Evolutionary conservation across 805 yeast species (phyloP), one percentile per base, ranked within the genome.

Genomic region (Yarrowia osloensis): DNA sequence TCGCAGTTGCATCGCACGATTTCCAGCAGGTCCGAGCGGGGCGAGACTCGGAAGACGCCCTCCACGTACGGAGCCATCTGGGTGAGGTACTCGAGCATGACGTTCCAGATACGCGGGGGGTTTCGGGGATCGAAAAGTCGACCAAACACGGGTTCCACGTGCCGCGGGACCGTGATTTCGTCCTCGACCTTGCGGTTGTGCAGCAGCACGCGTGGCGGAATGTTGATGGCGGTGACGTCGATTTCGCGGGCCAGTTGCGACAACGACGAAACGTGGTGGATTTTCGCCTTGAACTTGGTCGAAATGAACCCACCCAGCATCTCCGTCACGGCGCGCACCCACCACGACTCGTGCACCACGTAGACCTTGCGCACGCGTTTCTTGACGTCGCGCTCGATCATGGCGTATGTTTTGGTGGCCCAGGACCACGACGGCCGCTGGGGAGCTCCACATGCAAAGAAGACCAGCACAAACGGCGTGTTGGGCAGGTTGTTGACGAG

Each of bases 341-440:
- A 84, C 95, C 97, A 92, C 55, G 89, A 88, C 71, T 93, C 97
- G 77, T 94, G 98, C 2, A 94, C 96, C 33, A 93, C 83, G 70
- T 88, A 89, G 2, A 91, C 80, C 72, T 86, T 88, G 63, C 79
- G 78, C 50, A 94, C 77, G 67, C 84, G 80, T 65, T 83, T 82
- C 68, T 85, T 84, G 50, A 82, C 77, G 5, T 80, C 81, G 17
- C 83, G 81, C 1, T 94, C 86, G 29, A 94, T 81, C 70, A 84
- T 77, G 69, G 84, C 77, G 73, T 83, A 85, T 66, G 86, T 81
- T 61, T 79, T 82, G n/a, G 85, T 79, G 68, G 91, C 90, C 84
- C 91, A 88, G 8, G 88, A 81, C 92, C 96, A 87, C 55, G 80
- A 80, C 67, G 85, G 83, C 66, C 83, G 81, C 63, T 77, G 73